These are phyloP conservation scores for Aegilops speltoides DNA, from an alignment of 176 grass and related monocot species.

Conservation along the genomic window DNA sequence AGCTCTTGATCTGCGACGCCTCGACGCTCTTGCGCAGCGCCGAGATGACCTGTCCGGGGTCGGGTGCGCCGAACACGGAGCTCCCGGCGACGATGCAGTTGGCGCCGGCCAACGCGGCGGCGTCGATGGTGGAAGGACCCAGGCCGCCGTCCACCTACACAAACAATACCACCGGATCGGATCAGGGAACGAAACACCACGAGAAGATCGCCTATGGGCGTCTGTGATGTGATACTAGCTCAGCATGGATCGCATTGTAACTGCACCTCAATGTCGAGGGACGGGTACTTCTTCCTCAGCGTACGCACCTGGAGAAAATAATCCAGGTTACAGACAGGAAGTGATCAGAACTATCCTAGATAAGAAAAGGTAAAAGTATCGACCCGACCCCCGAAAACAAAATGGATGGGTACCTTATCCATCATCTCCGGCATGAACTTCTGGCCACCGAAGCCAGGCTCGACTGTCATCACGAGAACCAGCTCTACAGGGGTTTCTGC, in stretches of 20 bases:
- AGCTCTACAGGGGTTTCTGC: conserved; percentile 84
- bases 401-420: conserved; percentile 69
- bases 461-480: conserved; percentile 98
- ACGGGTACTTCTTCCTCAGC: conserved; percentile 90
- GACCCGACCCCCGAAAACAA: neutral
- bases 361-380: neutral
- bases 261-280: conserved; percentile 90
- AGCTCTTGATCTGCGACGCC: conserved; percentile 52
- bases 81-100: conserved; percentile 98
- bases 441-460: conserved; percentile 97
- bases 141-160: conserved; percentile 86
- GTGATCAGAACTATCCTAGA: neutral
- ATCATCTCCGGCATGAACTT: conserved; percentile 99
- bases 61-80: conserved; percentile 72
- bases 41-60: conserved; percentile 71
- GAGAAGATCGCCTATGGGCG: neutral
- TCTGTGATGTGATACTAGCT: neutral
- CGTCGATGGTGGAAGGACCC: conserved; percentile 84
- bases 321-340: conserved; percentile 14
- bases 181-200: neutral
- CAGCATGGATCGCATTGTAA: neutral
- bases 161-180: neutral
- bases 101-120: conserved; percentile 73
- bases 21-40: conserved; percentile 71
- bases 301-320: conserved; percentile 51